A percentile compares a stretch with the other conserved stretches of the same genome.
These are phyloP conservation scores for Scutellaria minor DNA, from an alignment of 257 asterid genomes.

Conservation along the genomic window DNA sequence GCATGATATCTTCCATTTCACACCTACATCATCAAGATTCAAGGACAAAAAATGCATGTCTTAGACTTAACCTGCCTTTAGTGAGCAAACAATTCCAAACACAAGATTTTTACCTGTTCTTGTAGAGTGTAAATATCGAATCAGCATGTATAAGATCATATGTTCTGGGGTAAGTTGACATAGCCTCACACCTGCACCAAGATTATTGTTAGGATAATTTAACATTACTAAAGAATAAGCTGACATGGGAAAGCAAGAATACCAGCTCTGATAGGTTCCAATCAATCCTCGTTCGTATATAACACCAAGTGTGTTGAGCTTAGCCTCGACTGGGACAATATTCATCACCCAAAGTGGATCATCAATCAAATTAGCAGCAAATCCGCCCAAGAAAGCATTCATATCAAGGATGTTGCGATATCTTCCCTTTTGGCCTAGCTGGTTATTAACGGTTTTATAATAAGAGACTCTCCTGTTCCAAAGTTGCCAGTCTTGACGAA, in stretches of 20 bases:
- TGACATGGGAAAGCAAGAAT: background rate
- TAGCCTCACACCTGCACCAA: slow-evolving; percentile 82
- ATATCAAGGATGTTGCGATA: slow-evolving; percentile 81
- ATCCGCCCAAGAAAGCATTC: slow-evolving; percentile 89
- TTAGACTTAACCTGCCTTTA: background rate
- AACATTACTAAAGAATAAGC: background rate
- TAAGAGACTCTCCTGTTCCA: slow-evolving; percentile 76
- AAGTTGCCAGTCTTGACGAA: slow-evolving; percentile 53
- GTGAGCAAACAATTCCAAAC: background rate
- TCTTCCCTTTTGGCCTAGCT: slow-evolving; percentile 62
- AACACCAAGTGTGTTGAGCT: slow-evolving; percentile 67
- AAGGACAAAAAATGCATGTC: background rate
- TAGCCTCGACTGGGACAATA: slow-evolving; percentile 70
- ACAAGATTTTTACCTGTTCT: slow-evolving; percentile 47
- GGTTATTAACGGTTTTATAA: slow-evolving; percentile 68
- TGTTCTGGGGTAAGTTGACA: slow-evolving; percentile 93
- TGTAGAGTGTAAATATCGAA: slow-evolving; percentile 71
- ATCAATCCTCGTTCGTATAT: slow-evolving; percentile 84
- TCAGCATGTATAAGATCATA: slow-evolving; percentile 88
- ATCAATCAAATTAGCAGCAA: slow-evolving; percentile 63
- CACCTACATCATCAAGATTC: slow-evolving; percentile 48
- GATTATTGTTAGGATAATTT: background rate
- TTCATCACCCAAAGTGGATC: slow-evolving; percentile 93
- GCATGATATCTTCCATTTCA: slow-evolving; percentile 71
- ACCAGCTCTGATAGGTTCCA: slow-evolving; percentile 91